A percentile compares a stretch with the other conserved stretches of the same genome.
phyloP scores from a whole-genome alignment of 192 early-diverging fungal species.

The Rhizophagus clarus region DNA sequence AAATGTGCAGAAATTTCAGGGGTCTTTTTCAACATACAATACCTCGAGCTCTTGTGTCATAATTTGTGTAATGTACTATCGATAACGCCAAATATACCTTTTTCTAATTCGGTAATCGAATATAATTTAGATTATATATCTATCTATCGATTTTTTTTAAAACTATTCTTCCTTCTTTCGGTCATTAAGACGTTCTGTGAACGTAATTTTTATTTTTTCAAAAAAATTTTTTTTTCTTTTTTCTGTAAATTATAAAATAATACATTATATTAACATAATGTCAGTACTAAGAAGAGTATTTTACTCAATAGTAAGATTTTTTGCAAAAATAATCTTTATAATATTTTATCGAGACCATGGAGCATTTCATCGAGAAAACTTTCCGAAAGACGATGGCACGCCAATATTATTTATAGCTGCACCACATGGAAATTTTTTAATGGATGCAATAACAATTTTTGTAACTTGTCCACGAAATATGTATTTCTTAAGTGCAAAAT shows the following conservation, averaged over 20 bases:
- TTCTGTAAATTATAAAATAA: not conserved
- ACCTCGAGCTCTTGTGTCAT: not conserved
- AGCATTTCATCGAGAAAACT: slow-evolving; percentile 37
- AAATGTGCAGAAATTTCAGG: not conserved
- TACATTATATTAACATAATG: not conserved
- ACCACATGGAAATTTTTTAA: slow-evolving; percentile 49
- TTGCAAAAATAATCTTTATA: slow-evolving; percentile 38
- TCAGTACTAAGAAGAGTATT: not conserved
- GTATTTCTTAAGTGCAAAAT: slow-evolving; percentile 45
- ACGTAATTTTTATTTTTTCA: not conserved
- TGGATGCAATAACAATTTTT: slow-evolving; percentile 44
- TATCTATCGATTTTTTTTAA: not conserved
- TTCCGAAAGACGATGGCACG: slow-evolving; percentile 40
- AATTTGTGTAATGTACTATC: no score
- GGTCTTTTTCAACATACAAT: not conserved
- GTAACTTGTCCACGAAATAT: slow-evolving; percentile 41
- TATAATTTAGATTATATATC: not conserved
- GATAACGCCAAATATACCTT: no score
- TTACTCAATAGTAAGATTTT: slow-evolving; percentile 4
- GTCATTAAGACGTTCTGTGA: not conserved
- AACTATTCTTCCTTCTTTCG: no score
- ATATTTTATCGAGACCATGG: slow-evolving; percentile 47
- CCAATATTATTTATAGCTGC: slow-evolving; percentile 43
- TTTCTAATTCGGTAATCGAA: no score
- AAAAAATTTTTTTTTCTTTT: not conserved